Evolutionary conservation across 805 yeast genomes (phyloP), one percentile per base, ranked within the genome.

Genomic region (Ogataea ramenticola): DNA sequence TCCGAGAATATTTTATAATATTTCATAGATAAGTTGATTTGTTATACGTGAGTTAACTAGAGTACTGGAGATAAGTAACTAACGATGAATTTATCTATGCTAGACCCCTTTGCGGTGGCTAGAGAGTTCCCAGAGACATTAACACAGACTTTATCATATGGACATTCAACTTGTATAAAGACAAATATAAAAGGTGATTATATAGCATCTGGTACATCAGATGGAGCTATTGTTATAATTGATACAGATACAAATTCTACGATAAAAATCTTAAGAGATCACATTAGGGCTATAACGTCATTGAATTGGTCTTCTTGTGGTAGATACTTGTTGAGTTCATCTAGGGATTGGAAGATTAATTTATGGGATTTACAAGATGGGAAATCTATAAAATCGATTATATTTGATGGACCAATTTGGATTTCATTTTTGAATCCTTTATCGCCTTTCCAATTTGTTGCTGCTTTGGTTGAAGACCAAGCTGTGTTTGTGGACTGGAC

Each of bases 101-200:
- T 86, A 50, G 98, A 90, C 62, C 97, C 97, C 3, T 87, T 88
- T 61, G 79, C 91, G 2, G 89, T 91, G 20, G 82, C 95, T 19
- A 88, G 87, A 56, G 98, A 90, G 57, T 90, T 77, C 54, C 98
- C 98, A 0, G 96, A 90, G 48, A 74, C 82, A 1, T 73, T 87
- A n/a, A 75, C 84, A 2, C 80, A 80, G 47, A 80, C 90, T 0
- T 64, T 88, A 12, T 76, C 75, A 12, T 79, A 78, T 43, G 82
- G 88, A 1, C 76, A 79, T 37, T 72, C 86, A 0, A 83, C 87
- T 9, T 77, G 77, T 46, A 71, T 89, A 34, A 77, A 75, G 57
- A 86, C 79, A 66, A 86, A 79, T 52, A 65, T 73, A 8, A 77
- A 77, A 42, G 97, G 97, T 6, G 96, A 87, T 58, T 90, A 90